Evolutionary conservation across 2,329 filamentous ascomycete species (phyloP).

Genomic region (Pseudocercospora macadamiae): DNA sequence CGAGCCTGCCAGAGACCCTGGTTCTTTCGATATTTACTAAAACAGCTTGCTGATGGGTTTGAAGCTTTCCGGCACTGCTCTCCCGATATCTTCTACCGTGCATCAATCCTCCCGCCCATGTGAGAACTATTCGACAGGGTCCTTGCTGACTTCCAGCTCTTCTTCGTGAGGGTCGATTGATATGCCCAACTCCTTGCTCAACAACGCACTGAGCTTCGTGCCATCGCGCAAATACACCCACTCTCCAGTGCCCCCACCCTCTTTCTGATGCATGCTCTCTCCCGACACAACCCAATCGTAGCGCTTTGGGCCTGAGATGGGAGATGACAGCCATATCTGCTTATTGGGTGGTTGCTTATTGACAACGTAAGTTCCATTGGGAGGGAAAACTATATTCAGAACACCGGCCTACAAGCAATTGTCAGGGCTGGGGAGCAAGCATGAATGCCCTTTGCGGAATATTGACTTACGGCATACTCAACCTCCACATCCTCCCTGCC

Average conservation of each 20-base stretch:
- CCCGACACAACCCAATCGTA: slow-evolving; percentile 83
- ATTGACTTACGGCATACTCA: slow-evolving; percentile 75
- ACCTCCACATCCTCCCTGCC: slow-evolving; percentile 76
- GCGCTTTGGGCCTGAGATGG: slow-evolving; percentile 86
- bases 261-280: slow-evolving; percentile 76
- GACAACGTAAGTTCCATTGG: slow-evolving; percentile 82
- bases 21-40: too few species aligned
- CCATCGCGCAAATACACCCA: slow-evolving; percentile 91
- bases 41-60: too few species aligned
- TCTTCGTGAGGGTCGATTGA: slow-evolving; percentile 50
- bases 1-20: too few species aligned
- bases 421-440: slow-evolving; percentile 9
- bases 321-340: slow-evolving; percentile 95
- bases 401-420: slow-evolving; percentile 77
- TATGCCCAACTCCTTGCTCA: slow-evolving; percentile 76
- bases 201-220: slow-evolving; percentile 70
- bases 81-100: background rate
- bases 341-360: slow-evolving; percentile 99
- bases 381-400: slow-evolving; percentile 71
- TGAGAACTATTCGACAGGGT: slow-evolving; percentile 30
- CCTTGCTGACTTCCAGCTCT: slow-evolving; percentile 32
- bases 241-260: slow-evolving; percentile 70
- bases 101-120: background rate
- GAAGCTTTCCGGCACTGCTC: too few species aligned
- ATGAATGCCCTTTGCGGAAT: background rate